Conservation (phyloP, 768 basidiomycete genomes). For the Mycena chlorophos region DNA sequence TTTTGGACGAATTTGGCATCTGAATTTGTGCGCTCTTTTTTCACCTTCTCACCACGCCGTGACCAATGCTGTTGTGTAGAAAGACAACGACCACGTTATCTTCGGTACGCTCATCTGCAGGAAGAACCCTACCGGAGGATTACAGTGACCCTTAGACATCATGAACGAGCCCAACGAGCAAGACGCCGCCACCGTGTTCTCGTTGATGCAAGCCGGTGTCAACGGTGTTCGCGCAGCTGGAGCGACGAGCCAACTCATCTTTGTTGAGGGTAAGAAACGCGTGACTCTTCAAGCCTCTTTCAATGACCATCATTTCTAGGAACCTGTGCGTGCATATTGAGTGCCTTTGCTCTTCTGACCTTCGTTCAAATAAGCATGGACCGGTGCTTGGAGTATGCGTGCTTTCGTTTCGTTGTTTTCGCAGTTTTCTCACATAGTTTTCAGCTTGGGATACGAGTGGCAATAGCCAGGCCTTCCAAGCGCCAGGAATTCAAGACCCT, state of each 20-base stretch:
- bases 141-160: conserved; percentile 34
- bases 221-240: conserved; percentile 64
- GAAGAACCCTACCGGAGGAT: background rate
- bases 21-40: conserved; percentile 46
- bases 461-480: conserved; percentile 50
- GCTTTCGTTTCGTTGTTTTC: no score
- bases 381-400: conserved; percentile 56
- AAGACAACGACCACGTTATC: conserved; percentile 53
- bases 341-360: conserved; percentile 2
- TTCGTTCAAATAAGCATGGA: conserved; percentile 40
- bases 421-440: conserved; percentile 7
- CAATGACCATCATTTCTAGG: conserved; percentile 17
- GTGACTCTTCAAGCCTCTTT: conserved; percentile 15
- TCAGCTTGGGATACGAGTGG: conserved; percentile 57
- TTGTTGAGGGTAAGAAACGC: conserved; percentile 48
- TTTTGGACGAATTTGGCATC: conserved; percentile 59
- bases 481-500: conserved; percentile 50
- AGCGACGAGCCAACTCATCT: conserved; percentile 56
- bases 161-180: conserved; percentile 70
- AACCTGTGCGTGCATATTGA: conserved; percentile 16
- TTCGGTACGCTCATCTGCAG: conserved; percentile 40
- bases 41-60: background rate
- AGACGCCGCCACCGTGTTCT: conserved; percentile 50
- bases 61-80: conserved; percentile 25
- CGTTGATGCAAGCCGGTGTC: conserved; percentile 62